phyloP scores from a whole-genome alignment of 2,329 filamentous ascomycete species.

The Talaromyces sp. region DNA sequence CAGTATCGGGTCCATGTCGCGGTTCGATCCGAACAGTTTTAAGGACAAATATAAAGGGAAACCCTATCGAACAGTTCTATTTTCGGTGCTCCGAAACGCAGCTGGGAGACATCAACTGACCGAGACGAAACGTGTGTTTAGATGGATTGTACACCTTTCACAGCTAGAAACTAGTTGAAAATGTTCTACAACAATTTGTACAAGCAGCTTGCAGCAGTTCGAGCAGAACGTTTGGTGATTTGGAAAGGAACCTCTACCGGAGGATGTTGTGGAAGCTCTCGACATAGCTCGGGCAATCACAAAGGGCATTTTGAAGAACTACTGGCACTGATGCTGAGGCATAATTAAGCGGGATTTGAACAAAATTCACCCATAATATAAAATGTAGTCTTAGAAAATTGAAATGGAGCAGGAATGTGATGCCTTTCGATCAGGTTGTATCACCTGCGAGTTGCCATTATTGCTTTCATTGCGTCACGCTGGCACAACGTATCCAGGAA shows the following conservation, averaged over 20 bases:
- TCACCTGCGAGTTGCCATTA: background rate
- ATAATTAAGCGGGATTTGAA: too few relatives aligned
- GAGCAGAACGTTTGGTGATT: conserved; percentile 38
- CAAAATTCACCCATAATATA: too few relatives aligned
- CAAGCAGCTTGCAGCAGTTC: conserved; percentile 35
- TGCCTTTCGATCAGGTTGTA: background rate
- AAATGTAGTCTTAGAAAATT: too few relatives aligned
- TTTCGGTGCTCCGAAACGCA: conserved; percentile 42
- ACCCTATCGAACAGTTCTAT: conserved; percentile 37
- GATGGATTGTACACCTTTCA: conserved; percentile 25
- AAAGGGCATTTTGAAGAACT: background rate
- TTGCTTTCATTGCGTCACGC: background rate
- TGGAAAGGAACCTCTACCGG: too few relatives aligned
- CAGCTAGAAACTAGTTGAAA: conserved; percentile 12
- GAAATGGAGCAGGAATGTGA: too few relatives aligned
- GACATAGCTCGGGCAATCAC: conserved; percentile 23
- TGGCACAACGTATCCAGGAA: background rate
- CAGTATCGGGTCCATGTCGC: conserved; percentile 29
- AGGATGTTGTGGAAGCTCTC: conserved; percentile 38
- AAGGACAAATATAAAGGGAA: background rate
- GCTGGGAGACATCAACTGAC: conserved; percentile 30
- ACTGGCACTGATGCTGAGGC: background rate
- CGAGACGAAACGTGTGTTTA: too few relatives aligned
- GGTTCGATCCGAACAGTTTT: background rate
- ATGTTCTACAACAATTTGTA: conserved; percentile 30